A percentile compares a stretch with the other conserved stretches of the same genome.
Conservation (phyloP, 164 flowering plant species). For the Umbilicus rupestris region DNA sequence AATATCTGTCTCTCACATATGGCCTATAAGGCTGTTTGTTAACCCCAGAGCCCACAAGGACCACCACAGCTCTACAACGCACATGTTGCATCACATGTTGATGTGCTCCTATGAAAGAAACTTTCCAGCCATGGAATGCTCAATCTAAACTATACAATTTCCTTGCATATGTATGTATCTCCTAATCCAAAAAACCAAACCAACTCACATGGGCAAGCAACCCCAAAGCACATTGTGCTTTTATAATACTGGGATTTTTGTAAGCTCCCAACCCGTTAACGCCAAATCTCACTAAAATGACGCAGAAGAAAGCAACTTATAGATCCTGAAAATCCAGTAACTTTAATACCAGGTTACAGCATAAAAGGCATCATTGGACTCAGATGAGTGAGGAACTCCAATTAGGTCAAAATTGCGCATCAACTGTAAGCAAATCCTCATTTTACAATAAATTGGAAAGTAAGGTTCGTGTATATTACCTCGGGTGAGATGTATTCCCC, state of each 20-base stretch:
- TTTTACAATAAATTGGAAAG: no score
- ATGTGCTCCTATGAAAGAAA: constrained; percentile 24
- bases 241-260: not conserved
- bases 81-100: constrained; percentile 9
- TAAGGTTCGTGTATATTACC: no score
- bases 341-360: no score
- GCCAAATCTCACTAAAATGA: not conserved
- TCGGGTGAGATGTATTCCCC: not conserved
- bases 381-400: no score
- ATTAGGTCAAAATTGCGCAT: no score
- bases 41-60: constrained; percentile 18
- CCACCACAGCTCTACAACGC: constrained; percentile 3
- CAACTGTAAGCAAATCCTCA: no score
- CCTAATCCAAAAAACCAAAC: not conserved
- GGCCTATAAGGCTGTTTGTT: constrained; percentile 7
- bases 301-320: no score
- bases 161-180: not conserved
- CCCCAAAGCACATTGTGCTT: not conserved
- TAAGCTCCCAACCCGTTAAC: not conserved
- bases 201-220: not conserved
- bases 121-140: constrained; percentile 4
- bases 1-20: constrained; percentile 10
- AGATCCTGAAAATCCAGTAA: no score
- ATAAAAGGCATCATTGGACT: no score
- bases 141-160: not conserved